phyloP scores from a whole-genome alignment of 805 yeast species.

The Candida oleophila region DNA sequence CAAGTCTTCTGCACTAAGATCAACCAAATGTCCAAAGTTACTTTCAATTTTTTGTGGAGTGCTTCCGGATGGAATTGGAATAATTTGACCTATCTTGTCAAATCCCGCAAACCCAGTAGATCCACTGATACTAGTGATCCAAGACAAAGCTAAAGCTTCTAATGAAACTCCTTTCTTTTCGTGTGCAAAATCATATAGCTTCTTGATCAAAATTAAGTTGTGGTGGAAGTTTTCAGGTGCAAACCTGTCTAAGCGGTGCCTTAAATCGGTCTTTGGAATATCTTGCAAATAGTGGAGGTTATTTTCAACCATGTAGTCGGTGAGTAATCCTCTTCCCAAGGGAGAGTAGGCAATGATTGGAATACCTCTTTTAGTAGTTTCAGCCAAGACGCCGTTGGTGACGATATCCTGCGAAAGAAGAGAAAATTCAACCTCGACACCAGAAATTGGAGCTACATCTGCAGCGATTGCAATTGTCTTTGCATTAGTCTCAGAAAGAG shows the following conservation, averaged over 20 bases:
- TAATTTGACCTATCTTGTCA: conserved; percentile 47
- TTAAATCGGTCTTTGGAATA: conserved; percentile 56
- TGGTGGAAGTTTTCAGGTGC: conserved; percentile 51
- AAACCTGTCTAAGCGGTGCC: conserved; percentile 56
- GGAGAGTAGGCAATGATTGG: conserved; percentile 84
- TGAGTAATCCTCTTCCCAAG: conserved; percentile 72
- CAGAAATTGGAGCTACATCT: conserved; percentile 54
- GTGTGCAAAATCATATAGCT: conserved; percentile 50
- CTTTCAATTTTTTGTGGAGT: conserved; percentile 57
- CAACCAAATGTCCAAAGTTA: conserved; percentile 48
- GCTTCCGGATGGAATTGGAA: conserved; percentile 86
- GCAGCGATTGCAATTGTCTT: conserved; percentile 60
- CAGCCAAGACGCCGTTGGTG: conserved; percentile 60
- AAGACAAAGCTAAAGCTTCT: conserved; percentile 47
- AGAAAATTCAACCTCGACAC: conserved; percentile 80
- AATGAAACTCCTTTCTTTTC: conserved; percentile 50
- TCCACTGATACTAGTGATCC: conserved; percentile 65
- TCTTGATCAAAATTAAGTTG: conserved; percentile 51
- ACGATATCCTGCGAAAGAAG: conserved; percentile 63
- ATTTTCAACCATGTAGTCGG: conserved; percentile 53
- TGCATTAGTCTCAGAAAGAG: conserved; percentile 72
- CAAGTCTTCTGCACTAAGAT: conserved; percentile 58
- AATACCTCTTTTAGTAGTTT: conserved; percentile 55
- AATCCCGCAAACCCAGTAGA: conserved; percentile 45
- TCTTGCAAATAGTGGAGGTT: conserved; percentile 34